Evolutionary conservation across 108 stramenopile genomes (phyloP), one percentile per base, ranked within the genome.

Genomic region (Parmales sp.): DNA sequence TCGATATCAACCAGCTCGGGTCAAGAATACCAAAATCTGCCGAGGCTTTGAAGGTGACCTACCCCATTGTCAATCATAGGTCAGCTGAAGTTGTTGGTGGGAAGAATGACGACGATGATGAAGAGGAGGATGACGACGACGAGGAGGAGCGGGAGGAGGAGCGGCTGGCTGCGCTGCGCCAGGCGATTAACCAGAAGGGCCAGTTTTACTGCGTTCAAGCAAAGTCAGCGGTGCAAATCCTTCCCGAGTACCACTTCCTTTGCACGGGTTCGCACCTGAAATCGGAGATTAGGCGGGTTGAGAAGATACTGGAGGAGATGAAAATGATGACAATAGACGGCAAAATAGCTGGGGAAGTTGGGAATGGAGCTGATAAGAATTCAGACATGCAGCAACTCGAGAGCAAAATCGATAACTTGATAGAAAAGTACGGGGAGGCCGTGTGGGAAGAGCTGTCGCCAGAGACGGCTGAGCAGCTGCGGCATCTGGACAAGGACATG

Each of bases 11-110:
- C 31, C 3, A 7, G 31, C 54, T 60, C 2, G 20, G 18, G 16
- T 28, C 29, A 1, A 28, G 36, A 34, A 34, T 60, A 34, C 54
- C 54, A 11, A 60, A 60, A 34, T 60, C 54, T 34, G 54, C 54
- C 31, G 31, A 60, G 54, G 54, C 54, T 11, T 34, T 60, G 29
- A 60, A 60, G 16, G 54, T 60, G 28, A 34, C 54, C 4, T 60
- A 60, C 31, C 54, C 54, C 5, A 26, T 34, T 2, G 54, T 6
- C 5, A 34, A 4, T 28, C 6, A 20, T 1, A 34, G 2, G 25
- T 13, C 6, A 34, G 54, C 1, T 6, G 28, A 60, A 16, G 54
- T 34, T 5, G 54, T 34, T 2, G 54, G 26, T 11, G 54, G 54
- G 54, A 23, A 50, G n/a, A 23, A 23, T 18, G 49, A 20, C 5